Conservation (phyloP, 2,329 filamentous ascomycete genomes). For the Arthrobotrys iridis region DNA sequence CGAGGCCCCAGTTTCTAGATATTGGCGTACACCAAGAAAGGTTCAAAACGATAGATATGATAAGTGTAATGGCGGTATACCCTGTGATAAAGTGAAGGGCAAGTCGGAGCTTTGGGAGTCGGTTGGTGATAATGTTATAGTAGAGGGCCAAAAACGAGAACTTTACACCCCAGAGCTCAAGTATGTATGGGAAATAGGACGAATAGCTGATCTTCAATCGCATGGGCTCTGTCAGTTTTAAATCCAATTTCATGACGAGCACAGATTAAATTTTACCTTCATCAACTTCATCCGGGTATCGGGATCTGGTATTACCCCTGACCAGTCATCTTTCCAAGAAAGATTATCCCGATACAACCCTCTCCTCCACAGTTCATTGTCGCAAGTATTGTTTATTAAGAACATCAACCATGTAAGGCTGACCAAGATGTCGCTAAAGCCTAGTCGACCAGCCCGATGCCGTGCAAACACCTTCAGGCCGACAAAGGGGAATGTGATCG, state of each 20-base stretch:
- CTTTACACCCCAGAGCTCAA: constrained; percentile 50
- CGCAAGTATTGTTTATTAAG: constrained; percentile 21
- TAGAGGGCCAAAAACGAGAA: constrained; percentile 43
- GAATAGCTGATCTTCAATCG: constrained; percentile 27
- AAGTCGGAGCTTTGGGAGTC: constrained; percentile 23
- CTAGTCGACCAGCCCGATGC: constrained; percentile 36
- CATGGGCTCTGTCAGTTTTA: not conserved
- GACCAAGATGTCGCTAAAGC: constrained; percentile 36
- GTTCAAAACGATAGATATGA: constrained; percentile 36
- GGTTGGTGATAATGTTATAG: constrained; percentile 26
- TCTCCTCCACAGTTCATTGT: constrained; percentile 33
- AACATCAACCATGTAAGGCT: constrained; percentile 38
- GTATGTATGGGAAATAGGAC: constrained; percentile 32
- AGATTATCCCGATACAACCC: constrained; percentile 37
- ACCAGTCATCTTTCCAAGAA: constrained; percentile 28
- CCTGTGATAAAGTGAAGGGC: constrained; percentile 31
- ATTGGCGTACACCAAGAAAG: constrained; percentile 42
- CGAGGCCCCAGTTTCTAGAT: constrained; percentile 21
- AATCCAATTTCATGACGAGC: not conserved
- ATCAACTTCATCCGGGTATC: not conserved
- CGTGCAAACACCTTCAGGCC: constrained; percentile 36
- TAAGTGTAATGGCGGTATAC: constrained; percentile 26
- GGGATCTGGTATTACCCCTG: constrained; percentile 28
- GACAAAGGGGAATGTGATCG: constrained; percentile 42
- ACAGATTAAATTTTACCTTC: constrained; percentile 32